Evolutionary conservation across 2,329 filamentous ascomycete species (phyloP), one percentile per base, ranked within the genome.

Genomic region (Colletotrichum orchidophilum): DNA sequence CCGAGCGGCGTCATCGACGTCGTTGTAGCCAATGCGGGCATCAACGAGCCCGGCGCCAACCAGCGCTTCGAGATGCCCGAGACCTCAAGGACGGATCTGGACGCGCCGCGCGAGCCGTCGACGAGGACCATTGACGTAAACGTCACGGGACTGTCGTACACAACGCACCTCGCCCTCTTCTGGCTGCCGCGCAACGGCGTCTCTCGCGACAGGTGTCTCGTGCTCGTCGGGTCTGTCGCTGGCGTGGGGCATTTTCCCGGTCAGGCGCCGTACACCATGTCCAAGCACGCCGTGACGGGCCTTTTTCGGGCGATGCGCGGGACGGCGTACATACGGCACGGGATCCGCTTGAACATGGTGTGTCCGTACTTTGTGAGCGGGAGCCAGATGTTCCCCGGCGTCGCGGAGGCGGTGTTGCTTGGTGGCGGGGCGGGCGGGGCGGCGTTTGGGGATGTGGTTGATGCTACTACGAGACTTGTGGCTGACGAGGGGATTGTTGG

Each of bases 21-120:
- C 24, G 90, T 92, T 5, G 88, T 93, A 55, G 90, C 91, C 72
- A 92, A 92, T 76, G 91, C 91, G 0, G 92, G 91, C 57, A 87
- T 93, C 74, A 83, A 85, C 64, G 70, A 78, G 35, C 70, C 75
- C n/a, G 66, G 66, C 54, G 74, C 76, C 24, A 75, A 77, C 1
- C 75, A 77, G 31, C 74, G 73, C 5, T 86, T 91, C 72, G 88
- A 90, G 77, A 74, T 78, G 54, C 87, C 87, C 0, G 74, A 72
- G 27, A 80, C 83, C 67, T 80, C 86, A 49, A 81, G 83, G 68
- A 78, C 78, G 21, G 82, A 86, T 65, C 79, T 79, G 7, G 77
- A 76, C 18, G 82, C 86, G 1, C 76, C 78, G 42, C 80, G 83
- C 18, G 54, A 76, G 66, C 90, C 90, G 1, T 80, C 82, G 67